A percentile compares a stretch with the other conserved stretches of the same genome.
phyloP scores from a whole-genome alignment of 257 asterid genomes.

The Przewalskia tangutica region DNA sequence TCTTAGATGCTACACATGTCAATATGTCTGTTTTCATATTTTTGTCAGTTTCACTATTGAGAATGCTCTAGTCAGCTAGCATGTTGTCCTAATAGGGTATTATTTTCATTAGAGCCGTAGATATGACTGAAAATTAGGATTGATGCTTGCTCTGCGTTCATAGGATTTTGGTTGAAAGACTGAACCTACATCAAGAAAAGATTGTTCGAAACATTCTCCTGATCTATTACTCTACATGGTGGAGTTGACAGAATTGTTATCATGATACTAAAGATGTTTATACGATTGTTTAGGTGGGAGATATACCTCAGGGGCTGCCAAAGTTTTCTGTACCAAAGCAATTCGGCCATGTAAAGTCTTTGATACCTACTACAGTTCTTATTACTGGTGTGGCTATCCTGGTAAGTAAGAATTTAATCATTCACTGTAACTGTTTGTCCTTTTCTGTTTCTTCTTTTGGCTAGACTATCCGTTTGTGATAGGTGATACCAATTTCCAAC shows the following conservation, averaged over 20 bases:
- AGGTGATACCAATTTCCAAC: neutral
- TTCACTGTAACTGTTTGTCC: conserved; percentile 1
- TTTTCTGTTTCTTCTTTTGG: neutral
- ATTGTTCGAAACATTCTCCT: neutral
- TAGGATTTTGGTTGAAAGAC: neutral
- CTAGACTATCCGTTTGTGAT: conserved; percentile 8
- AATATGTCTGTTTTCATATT: neutral
- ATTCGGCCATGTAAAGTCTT: conserved; percentile 50
- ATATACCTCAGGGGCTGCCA: conserved; percentile 97
- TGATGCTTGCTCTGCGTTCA: neutral
- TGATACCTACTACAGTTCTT: conserved; percentile 86
- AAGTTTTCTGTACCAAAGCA: conserved; percentile 78
- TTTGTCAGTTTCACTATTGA: neutral
- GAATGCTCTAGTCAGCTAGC: neutral
- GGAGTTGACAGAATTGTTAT: neutral
- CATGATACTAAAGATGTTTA: neutral
- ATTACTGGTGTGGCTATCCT: conserved; percentile 98
- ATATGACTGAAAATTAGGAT: neutral
- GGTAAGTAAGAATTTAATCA: conserved; percentile 40
- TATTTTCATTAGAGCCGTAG: neutral
- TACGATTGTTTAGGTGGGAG: conserved; percentile 62
- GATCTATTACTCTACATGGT: neutral
- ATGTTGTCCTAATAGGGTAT: neutral
- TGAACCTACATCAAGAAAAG: neutral
- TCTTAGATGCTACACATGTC: neutral